Percentiles rank a stretch among this genome's conserved stretches.
Conservation (phyloP, 78 protist species). For the Dictyostelium citrinum region DNA sequence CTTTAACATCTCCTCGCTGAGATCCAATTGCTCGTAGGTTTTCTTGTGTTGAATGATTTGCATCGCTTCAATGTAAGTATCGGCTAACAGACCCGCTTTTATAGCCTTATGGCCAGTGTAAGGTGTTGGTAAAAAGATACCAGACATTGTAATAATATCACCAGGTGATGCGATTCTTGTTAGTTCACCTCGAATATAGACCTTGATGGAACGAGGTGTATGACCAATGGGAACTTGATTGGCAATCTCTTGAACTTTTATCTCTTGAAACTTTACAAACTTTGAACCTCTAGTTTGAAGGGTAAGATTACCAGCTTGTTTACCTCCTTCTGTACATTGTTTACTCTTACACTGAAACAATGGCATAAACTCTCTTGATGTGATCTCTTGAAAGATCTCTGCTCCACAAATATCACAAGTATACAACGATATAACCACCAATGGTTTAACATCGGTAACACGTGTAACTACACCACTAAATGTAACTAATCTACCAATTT, state of each 20-base stretch:
- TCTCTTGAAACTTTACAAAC: constrained; percentile 96
- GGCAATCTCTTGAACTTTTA: constrained; percentile 96
- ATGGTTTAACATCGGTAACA: constrained; percentile 94
- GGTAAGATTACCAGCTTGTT: constrained; percentile 66
- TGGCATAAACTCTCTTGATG: constrained; percentile 79
- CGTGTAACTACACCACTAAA: constrained; percentile 94
- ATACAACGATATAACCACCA: constrained; percentile 95
- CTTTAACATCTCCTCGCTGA: constrained; percentile 8
- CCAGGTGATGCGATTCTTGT: constrained; percentile 95
- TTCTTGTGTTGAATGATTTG: constrained; percentile 83
- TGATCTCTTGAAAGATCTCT: constrained; percentile 96
- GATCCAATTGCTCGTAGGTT: constrained; percentile 76
- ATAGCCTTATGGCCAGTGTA: constrained; percentile 72
- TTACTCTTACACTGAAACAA: constrained; percentile 43
- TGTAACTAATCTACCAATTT: constrained; percentile 59
- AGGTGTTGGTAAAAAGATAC: constrained; percentile 81
- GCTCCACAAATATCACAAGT: constrained; percentile 95
- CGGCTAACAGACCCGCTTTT: constrained; percentile 89
- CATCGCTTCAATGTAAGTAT: constrained; percentile 92
- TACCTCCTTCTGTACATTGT: constrained; percentile 53
- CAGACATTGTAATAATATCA: constrained; percentile 88
- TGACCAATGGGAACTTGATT: constrained; percentile 98
- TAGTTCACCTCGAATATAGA: constrained; percentile 90
- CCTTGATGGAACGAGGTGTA: constrained; percentile 97
- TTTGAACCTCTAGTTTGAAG: constrained; percentile 97